Evolutionary conservation across 2,329 filamentous ascomycete species (phyloP).

Genomic region (Emmonsiellopsis sp.): DNA sequence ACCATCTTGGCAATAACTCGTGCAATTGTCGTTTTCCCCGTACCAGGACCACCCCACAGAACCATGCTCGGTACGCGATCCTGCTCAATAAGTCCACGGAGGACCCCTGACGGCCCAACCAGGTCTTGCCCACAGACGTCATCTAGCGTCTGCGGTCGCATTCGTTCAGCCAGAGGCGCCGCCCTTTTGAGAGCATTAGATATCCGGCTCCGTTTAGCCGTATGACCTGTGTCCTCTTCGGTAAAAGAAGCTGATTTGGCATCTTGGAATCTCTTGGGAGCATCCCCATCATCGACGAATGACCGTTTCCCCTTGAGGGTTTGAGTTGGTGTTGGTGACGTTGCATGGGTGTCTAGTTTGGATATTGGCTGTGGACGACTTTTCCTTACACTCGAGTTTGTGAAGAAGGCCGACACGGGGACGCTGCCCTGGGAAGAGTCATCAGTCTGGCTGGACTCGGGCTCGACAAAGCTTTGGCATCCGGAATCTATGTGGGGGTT

Average conservation of each 20-base stretch:
- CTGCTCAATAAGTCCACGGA: slow-evolving; percentile 76
- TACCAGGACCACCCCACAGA: slow-evolving; percentile 54
- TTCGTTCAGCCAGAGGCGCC: slow-evolving; percentile 83
- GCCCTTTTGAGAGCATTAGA: slow-evolving; percentile 51
- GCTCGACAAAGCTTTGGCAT: slow-evolving; percentile 58
- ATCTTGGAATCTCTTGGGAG: background rate
- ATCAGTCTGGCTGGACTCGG: slow-evolving; percentile 36
- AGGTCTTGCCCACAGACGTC: slow-evolving; percentile 87
- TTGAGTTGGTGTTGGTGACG: slow-evolving; percentile 20
- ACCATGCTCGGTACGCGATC: slow-evolving; percentile 91
- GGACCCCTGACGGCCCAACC: slow-evolving; percentile 72
- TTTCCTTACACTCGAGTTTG: slow-evolving; percentile 36
- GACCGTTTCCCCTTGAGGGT: slow-evolving; percentile 24
- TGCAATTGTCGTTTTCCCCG: slow-evolving; percentile 61
- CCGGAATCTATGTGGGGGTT: slow-evolving; percentile 84
- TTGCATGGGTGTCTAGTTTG: slow-evolving; percentile 10
- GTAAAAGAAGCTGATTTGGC: background rate
- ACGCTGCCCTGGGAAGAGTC: slow-evolving; percentile 22
- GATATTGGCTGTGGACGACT: slow-evolving; percentile 19
- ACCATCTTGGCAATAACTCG: slow-evolving; percentile 76
- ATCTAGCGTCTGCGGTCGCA: slow-evolving; percentile 76
- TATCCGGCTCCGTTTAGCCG: slow-evolving; percentile 56
- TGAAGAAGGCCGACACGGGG: slow-evolving; percentile 38
- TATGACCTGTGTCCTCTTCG: background rate
- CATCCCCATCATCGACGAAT: slow-evolving; percentile 16